These are phyloP conservation scores for Cynara cardunculus DNA, from an alignment of 129 eudicot species.

Conservation along the genomic window DNA sequence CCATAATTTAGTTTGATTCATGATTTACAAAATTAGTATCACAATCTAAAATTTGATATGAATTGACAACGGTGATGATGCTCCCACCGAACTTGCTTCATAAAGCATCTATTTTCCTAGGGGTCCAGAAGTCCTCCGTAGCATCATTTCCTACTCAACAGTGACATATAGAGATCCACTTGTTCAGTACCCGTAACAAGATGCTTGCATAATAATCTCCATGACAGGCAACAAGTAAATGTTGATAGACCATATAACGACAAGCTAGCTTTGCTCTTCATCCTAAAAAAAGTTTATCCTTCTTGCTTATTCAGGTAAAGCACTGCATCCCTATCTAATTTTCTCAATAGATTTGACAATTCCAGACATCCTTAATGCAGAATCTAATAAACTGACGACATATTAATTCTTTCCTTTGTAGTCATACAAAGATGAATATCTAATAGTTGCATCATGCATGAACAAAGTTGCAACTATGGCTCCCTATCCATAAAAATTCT, in stretches of 20 bases:
- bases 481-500: background rate
- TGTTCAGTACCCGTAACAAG: background rate
- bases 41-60: too few species aligned
- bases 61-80: background rate
- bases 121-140: background rate
- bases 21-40: background rate
- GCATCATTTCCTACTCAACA: background rate
- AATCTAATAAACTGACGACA: background rate
- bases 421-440: background rate
- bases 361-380: background rate
- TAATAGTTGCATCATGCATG: background rate
- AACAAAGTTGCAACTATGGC: background rate
- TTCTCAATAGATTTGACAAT: background rate
- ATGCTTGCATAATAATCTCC: background rate
- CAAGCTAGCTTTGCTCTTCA: constrained; percentile 3
- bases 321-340: background rate
- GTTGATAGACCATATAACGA: background rate
- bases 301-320: constrained; percentile 1
- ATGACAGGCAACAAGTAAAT: constrained; percentile 6
- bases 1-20: background rate
- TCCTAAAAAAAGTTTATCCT: background rate
- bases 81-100: background rate
- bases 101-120: background rate
- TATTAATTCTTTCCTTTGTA: background rate
- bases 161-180: background rate